Conservation (phyloP, 2,329 filamentous ascomycete species). For the Curvularia hawaiiensis region DNA sequence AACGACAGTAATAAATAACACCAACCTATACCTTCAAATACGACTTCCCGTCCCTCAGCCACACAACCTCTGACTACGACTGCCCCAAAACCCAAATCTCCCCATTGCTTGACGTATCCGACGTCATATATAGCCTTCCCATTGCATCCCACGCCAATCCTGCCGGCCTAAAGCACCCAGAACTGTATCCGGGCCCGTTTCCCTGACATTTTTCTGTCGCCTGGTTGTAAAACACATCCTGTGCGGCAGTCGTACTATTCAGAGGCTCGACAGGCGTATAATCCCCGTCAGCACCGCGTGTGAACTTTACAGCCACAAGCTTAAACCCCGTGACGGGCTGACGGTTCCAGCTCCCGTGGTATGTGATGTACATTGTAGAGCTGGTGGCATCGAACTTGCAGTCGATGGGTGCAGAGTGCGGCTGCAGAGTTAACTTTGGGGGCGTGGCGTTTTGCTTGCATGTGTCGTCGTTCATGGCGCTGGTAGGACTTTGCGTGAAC, state of each 20-base stretch:
- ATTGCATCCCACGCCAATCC: constrained; percentile 57
- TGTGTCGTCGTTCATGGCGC: constrained; percentile 53
- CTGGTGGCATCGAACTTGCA: constrained; percentile 67
- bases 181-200: constrained; percentile 35
- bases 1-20: neutral
- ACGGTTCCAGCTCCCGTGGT: constrained; percentile 73
- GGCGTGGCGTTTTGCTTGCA: constrained; percentile 48
- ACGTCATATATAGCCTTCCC: constrained; percentile 63
- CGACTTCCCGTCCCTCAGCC: too few relatives aligned
- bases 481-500: constrained; percentile 41
- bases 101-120: constrained; percentile 32
- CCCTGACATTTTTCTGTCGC: constrained; percentile 59
- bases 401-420: constrained; percentile 74
- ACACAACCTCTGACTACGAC: constrained; percentile 18
- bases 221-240: constrained; percentile 62
- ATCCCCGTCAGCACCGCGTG: constrained; percentile 43
- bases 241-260: constrained; percentile 55
- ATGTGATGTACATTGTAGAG: constrained; percentile 66
- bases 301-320: constrained; percentile 53
- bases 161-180: constrained; percentile 65
- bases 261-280: constrained; percentile 50
- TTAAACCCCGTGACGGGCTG: constrained; percentile 56
- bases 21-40: neutral
- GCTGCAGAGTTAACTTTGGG: constrained; percentile 61
- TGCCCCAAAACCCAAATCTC: constrained; percentile 41